Conservation (phyloP, 139 green algal species). For the Yamagishiella unicocca region DNA sequence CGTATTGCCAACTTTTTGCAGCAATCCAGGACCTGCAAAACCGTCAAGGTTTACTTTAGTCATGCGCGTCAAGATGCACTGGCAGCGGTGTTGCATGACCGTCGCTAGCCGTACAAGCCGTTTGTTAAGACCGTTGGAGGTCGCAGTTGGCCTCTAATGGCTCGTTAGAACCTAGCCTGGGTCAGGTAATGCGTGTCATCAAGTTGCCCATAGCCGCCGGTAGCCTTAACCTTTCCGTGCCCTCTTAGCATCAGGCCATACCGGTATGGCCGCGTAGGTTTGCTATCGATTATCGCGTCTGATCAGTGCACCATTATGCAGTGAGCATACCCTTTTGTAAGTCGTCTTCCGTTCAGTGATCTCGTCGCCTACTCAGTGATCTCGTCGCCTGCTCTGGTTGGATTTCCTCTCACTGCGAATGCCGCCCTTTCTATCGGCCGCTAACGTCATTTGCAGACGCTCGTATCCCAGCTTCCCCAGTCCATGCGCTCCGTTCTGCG, state of each 20-base stretch:
- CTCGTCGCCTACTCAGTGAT: neutral
- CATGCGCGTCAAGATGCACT: neutral
- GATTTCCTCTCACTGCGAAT: neutral
- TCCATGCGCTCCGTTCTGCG: neutral
- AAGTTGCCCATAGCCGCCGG: neutral
- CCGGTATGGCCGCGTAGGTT: too few relatives aligned
- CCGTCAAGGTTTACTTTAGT: neutral
- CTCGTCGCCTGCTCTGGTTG: neutral
- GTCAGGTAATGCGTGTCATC: neutral
- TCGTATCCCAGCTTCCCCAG: neutral
- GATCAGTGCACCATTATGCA: too few relatives aligned
- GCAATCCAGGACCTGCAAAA: slow-evolving; percentile 27
- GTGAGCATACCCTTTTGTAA: too few relatives aligned
- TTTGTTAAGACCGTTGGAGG: neutral
- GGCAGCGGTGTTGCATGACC: neutral
- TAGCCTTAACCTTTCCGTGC: too few relatives aligned
- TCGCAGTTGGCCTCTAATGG: neutral
- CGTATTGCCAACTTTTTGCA: slow-evolving; percentile 1
- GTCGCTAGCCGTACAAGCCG: neutral
- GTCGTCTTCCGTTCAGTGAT: too few relatives aligned
- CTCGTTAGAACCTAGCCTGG: neutral
- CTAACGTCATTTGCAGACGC: neutral
- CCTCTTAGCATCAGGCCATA: too few relatives aligned
- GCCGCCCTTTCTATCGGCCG: neutral
- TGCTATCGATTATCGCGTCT: too few relatives aligned